phyloP scores from a whole-genome alignment of 352 stramenopile genomes.

The Pythium phragmiticola region DNA sequence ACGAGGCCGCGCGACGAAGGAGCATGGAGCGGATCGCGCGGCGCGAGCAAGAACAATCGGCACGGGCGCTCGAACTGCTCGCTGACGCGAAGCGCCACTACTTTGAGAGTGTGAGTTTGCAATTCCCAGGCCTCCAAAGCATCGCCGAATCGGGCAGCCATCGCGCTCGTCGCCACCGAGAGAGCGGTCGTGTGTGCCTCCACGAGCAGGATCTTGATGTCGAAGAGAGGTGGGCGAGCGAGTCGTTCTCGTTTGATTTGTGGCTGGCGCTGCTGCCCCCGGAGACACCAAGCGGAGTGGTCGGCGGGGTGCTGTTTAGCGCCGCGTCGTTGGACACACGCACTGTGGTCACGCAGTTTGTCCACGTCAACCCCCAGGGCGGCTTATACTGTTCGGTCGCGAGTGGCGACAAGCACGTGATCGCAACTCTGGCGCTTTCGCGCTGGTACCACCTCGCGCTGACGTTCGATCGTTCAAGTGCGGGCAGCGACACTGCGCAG shows the following conservation, averaged over 20 bases:
- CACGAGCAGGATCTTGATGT: neutral
- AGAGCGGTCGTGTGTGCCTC: neutral
- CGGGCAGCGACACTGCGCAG: neutral
- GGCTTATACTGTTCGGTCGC: neutral
- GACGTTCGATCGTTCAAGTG: neutral
- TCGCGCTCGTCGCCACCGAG: neutral
- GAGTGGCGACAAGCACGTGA: neutral
- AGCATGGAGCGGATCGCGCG: neutral
- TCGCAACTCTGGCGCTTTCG: neutral
- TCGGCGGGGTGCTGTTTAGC: neutral
- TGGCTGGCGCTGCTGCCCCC: neutral
- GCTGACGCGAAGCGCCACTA: neutral
- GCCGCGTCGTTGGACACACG: neutral
- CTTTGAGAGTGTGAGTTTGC: neutral
- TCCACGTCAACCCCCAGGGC: neutral
- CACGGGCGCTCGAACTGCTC: neutral
- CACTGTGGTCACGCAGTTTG: neutral
- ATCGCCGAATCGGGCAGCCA: no score
- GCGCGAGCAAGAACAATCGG: neutral
- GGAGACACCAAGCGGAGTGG: neutral
- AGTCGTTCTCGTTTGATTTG: neutral
- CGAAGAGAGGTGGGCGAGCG: neutral
- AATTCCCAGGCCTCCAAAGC: neutral
- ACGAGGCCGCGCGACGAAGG: neutral
- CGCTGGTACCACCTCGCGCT: neutral